A percentile compares a stretch with the other conserved stretches of the same genome.
These are phyloP conservation scores for Metarhizium humberi DNA, from an alignment of 2,329 filamentous ascomycete genomes.

Conservation along the genomic window DNA sequence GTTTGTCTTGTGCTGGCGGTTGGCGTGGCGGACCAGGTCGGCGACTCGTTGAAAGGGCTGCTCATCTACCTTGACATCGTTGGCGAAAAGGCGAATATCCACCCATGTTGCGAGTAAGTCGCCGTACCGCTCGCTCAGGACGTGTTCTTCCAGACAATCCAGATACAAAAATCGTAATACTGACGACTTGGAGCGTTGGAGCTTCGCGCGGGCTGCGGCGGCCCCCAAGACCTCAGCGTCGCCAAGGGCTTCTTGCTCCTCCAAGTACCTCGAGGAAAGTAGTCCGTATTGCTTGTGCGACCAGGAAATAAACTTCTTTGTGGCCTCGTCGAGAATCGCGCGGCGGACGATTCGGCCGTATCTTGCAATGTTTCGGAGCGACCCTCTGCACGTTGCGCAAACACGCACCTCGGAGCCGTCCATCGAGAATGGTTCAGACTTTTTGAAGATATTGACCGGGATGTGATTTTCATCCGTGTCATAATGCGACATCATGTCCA, in stretches of 20 bases:
- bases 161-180: background rate
- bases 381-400: conserved; percentile 52
- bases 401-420: conserved; percentile 33
- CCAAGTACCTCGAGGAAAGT: conserved; percentile 6
- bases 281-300: conserved; percentile 23
- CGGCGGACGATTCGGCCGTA: conserved; percentile 54
- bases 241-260: conserved; percentile 7
- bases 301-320: conserved; percentile 54
- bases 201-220: background rate
- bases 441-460: conserved; percentile 23
- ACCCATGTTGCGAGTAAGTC: conserved; percentile 3
- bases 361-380: conserved; percentile 45
- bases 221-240: background rate
- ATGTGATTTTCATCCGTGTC: conserved; percentile 24
- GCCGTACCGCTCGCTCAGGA: background rate
- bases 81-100: conserved; percentile 5
- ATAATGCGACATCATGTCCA: conserved; percentile 45
- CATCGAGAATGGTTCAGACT: conserved; percentile 36
- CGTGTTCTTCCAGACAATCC: background rate
- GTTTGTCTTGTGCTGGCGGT: conserved; percentile 15
- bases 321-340: conserved; percentile 51
- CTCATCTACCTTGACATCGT: conserved; percentile 30
- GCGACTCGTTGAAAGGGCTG: conserved; percentile 39
- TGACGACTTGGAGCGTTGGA: background rate
- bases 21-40: conserved; percentile 32